These are phyloP conservation scores for Exophiala sp. DNA, from an alignment of 2,329 filamentous ascomycete species.

Conservation along the genomic window DNA sequence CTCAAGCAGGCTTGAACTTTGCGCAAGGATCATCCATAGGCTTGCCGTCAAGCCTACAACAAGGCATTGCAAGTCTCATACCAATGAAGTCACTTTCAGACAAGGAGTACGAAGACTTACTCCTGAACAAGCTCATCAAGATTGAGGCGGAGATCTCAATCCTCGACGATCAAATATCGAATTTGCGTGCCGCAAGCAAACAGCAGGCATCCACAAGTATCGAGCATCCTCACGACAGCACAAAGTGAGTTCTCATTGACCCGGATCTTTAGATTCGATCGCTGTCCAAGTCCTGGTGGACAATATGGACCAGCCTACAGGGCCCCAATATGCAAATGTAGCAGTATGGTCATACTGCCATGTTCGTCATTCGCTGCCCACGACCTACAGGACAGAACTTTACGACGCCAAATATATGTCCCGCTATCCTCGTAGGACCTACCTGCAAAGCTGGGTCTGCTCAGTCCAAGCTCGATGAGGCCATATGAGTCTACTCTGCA, in stretches of 20 bases:
- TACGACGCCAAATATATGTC: no score
- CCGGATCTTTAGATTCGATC: not conserved
- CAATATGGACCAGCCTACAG: no score
- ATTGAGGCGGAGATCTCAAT: conserved; percentile 75
- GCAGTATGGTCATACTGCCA: no score
- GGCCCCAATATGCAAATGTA: no score
- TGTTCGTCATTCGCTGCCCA: no score
- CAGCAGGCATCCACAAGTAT: not conserved
- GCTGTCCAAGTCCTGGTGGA: not conserved
- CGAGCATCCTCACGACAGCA: not conserved
- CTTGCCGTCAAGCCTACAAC: conserved; percentile 3
- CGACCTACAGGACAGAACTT: no score
- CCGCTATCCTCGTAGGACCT: no score
- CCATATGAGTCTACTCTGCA: no score
- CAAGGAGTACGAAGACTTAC: conserved; percentile 67
- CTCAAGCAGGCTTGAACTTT: conserved; percentile 20
- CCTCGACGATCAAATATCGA: conserved; percentile 70
- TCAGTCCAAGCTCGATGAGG: no score
- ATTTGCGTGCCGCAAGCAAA: conserved; percentile 21
- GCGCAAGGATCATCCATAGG: conserved; percentile 41
- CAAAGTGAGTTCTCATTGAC: not conserved
- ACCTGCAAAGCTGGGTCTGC: no score
- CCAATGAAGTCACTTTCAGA: conserved; percentile 69
- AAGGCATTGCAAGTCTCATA: conserved; percentile 54
- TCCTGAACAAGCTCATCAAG: conserved; percentile 66